Base-by-base conservation (phyloP, 768 basidiomycete species). In the Boletales sp. region DNA sequence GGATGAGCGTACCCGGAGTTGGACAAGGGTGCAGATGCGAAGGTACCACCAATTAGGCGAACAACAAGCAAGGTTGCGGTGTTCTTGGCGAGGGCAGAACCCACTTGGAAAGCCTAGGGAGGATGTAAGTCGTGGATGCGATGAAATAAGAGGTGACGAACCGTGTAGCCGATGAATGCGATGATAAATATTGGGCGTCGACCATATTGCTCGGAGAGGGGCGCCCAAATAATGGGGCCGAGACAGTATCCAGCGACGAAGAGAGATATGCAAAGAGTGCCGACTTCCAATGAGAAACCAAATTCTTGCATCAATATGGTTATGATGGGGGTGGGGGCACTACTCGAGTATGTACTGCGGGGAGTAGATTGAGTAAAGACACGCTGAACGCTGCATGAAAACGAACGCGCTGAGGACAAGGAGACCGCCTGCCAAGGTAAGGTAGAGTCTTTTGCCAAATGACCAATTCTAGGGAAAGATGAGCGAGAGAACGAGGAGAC, bases 201-300 rank as follows among this genome's bases (percentile, higher is more conserved):
- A 13, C 84, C 87, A 50, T 75, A 81, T 54, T 70, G 67, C 46
- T 77, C 76, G 2, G 70, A 82, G 31, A 82, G 62, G 3, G 81
- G 81, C 0, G 74, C 81, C 82, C 80, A 86, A 5, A 82, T 41
- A 8, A 83, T 62, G 3, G 83, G 83, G 0, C 84, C 84, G 18
- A 84, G 72, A 53, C 78, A 81, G 57, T 83, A 86, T n/a, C 84
- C 84, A n/a, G 73, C 74, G 13, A 86, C 76, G 62, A 85, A 86
- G 5, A 86, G 72, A 2, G 84, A 78, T 31, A 86, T 73, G 0
- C 76, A 78, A 41, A 86, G 71, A 9, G 72, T 74, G 6, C 70
- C 81, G 21, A 82, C 72, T 59, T 79, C 81, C 30, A 67, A 17
- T 6, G 76, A 74, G 59, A 85, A 72, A 10, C 68, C 54, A 53